Percentiles rank a stretch among this genome's conserved stretches.
Evolutionary conservation across 805 yeast species (phyloP).

Genomic region (Isabelozyma heimii): DNA sequence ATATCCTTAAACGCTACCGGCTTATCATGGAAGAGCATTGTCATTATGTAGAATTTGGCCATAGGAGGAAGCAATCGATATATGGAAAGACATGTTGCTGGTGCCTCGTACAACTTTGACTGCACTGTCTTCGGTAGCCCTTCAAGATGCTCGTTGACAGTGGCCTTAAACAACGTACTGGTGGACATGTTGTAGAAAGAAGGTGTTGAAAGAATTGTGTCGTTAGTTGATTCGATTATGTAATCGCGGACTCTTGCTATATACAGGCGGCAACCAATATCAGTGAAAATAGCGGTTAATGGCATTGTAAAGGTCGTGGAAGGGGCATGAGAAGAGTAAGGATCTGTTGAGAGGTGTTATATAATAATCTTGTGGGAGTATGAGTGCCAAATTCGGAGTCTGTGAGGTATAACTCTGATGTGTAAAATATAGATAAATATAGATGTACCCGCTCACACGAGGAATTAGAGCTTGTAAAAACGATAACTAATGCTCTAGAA

Average conservation of each 20-base stretch:
- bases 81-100: slow-evolving; percentile 94
- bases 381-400: too few relatives aligned
- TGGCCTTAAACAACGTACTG: slow-evolving; percentile 50
- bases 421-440: too few relatives aligned
- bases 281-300: too few relatives aligned
- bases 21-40: slow-evolving; percentile 77
- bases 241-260: not conserved
- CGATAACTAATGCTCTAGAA: too few relatives aligned
- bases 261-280: not conserved
- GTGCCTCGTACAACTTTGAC: slow-evolving; percentile 69
- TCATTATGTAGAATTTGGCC: slow-evolving; percentile 85
- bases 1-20: slow-evolving; percentile 66
- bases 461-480: too few relatives aligned
- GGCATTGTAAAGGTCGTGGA: too few relatives aligned
- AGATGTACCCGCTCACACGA: too few relatives aligned
- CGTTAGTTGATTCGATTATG: not conserved
- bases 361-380: too few relatives aligned
- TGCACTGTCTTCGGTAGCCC: slow-evolving; percentile 87
- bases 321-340: too few relatives aligned
- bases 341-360: too few relatives aligned
- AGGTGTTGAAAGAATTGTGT: not conserved
- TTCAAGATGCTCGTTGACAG: slow-evolving; percentile 86
- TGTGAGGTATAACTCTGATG: too few relatives aligned
- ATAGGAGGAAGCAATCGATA: slow-evolving; percentile 83
- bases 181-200: slow-evolving; percentile 12